Base-by-base conservation (phyloP, 2,329 filamentous ascomycete genomes). In the Pyrenophora tritici-repentis region DNA sequence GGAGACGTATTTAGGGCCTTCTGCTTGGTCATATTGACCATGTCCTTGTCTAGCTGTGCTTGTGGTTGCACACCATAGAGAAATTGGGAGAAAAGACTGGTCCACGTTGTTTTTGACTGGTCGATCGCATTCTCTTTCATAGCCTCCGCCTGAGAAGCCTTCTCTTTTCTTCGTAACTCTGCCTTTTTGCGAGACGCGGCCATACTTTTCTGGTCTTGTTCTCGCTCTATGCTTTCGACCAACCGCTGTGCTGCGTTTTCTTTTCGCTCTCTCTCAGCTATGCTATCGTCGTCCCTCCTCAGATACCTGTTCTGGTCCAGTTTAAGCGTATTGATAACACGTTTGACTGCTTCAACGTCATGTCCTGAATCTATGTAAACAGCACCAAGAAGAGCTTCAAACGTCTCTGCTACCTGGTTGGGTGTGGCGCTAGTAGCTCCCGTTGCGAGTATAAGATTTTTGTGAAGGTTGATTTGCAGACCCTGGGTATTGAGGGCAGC, bases 381-480 rank as follows among this genome's bases (percentile, higher is more conserved):
- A 32, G 63, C 63, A n/a, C 62, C 63, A 12, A 66, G 29, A 29
- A 66, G 47, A 9, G 63, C 58, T 42, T 65, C 62, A 13, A 66
- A 47, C 4, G 60, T 52, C 41, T 66, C 63, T 5, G 60, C 56
- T 10, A 62, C 42, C 8, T 47, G n/a, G 32, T 53, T 20, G 4
- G 24, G 26, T 18, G 29, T 22, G n/a, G 29, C 26, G 7, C 9
- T 10, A 29, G 10, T 12, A 29, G 10, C 26, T 12, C 26, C 26
- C 10, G 9, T 10, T 9, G 5, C 10, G 26, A 29, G 14, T 2
- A 5, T 10, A 6, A 17, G 6, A 9, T 18, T 14, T 4, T 40
- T 22, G 33, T 17, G 6, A 10, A 50, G 17, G 9, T 53, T 49
- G 12, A 63, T 29, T 7, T 24, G 10, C 20, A n/a, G 37, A 8